Base-by-base conservation (phyloP, 148 eudicot genomes). In the Diospyros lotus region DNA sequence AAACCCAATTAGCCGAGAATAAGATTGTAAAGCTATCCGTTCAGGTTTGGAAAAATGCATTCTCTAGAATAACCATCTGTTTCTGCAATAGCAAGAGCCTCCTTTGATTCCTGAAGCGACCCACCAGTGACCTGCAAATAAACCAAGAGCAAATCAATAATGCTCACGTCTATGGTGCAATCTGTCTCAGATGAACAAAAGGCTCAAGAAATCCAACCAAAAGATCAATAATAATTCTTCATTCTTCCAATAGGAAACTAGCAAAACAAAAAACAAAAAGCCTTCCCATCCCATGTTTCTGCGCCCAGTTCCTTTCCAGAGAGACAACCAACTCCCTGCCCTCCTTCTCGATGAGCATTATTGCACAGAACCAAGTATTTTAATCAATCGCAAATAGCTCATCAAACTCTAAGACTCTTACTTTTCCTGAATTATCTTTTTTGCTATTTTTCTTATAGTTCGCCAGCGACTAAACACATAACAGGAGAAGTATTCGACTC, bases 21-120 rank as follows among this genome's bases (percentile, higher is more conserved):
- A 62, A 9, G 48, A 63, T 11, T 52, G 18, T 44, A n/a, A 41
- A 64, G 60, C 50, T 38, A n/a, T 52, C 44, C 59, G 63, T 15
- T 13, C 60, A 39, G 41, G 69, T 40, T 56, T 58, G 51, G 64
- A 44, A 44, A 42, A 72, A 72, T 6, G 6, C 10, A 58, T 54
- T 64, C 28, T 69, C 63, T 51, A 13, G 58, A 60, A 80, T 71
- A 61, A 95, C 98, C 98, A 89, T 95, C 98, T 65, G 97, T 92
- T 85, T 92, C 97, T 58, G 98, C 94, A 84, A 95, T 95, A 28
- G 94, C 88, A 81, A 95, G 91, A 79, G 98, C 98, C 80, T 95
- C 89, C 84, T 78, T 89, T 12, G 98, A 95, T 79, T 93, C 98
- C 80, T 92, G 90, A 56, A 95, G 96, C 7, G 97, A 95, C 66